phyloP scores from a whole-genome alignment of 2,329 filamentous ascomycete species.

The Acrocalymma vagum region DNA sequence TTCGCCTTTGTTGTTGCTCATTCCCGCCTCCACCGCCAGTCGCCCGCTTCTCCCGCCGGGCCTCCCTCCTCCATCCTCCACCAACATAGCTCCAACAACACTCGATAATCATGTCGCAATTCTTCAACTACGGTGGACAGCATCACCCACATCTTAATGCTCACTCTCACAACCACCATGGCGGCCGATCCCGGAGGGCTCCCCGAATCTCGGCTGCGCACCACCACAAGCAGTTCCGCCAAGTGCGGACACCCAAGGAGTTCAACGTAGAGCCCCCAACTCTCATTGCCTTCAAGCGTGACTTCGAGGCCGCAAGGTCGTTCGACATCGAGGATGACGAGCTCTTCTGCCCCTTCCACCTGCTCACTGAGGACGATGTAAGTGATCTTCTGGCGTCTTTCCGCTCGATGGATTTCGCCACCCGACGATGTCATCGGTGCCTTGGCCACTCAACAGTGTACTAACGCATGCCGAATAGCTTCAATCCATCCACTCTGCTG shows the following conservation, averaged over 20 bases:
- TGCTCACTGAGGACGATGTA: conserved; percentile 95
- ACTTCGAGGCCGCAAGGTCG: conserved; percentile 90
- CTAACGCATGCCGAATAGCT: conserved; percentile 65
- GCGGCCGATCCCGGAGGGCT: conserved; percentile 83
- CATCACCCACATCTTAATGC: conserved; percentile 61
- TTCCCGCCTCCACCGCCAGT: conserved; percentile 17
- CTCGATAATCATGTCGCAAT: conserved; percentile 53
- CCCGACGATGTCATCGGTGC: conserved; percentile 33
- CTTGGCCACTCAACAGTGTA: conserved; percentile 24
- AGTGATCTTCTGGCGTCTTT: conserved; percentile 38
- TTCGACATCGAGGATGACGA: conserved; percentile 97
- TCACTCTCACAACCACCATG: conserved; percentile 79
- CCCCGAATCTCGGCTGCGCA: conserved; percentile 82
- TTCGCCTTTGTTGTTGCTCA: conserved; percentile 33
- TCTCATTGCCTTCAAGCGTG: conserved; percentile 79
- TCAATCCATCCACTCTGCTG: conserved; percentile 87
- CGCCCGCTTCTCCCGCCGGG: conserved; percentile 6
- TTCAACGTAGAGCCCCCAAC: conserved; percentile 76
- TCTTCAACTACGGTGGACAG: conserved; percentile 58
- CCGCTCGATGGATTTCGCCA: conserved; percentile 29
- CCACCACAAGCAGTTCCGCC: conserved; percentile 88
- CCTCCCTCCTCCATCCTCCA: conserved; percentile 24
- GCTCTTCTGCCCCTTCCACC: conserved; percentile 87
- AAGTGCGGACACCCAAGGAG: conserved; percentile 87
- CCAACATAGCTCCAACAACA: conserved; percentile 24